Evolutionary conservation across 2,329 filamentous ascomycete species (phyloP).

Genomic region (Tothia fuscella): DNA sequence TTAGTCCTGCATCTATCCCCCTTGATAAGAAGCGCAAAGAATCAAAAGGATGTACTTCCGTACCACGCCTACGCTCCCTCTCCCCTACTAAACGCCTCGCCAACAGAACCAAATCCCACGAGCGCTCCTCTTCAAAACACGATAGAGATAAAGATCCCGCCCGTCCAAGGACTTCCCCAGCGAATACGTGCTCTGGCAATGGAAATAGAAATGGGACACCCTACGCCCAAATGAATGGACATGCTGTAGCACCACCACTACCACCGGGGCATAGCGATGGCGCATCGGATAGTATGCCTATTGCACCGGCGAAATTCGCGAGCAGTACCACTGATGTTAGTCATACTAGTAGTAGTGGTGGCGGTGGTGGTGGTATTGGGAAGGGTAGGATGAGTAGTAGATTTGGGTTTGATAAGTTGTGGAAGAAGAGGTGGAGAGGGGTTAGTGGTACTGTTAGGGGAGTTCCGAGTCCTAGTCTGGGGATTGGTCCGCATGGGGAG

Average conservation of each 20-base stretch:
- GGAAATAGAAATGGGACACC: constrained; percentile 1
- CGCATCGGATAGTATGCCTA: neutral
- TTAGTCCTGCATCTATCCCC: neutral
- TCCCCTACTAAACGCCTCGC: constrained; percentile 12
- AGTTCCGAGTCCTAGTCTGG: neutral
- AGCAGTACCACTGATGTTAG: neutral
- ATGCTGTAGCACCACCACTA: neutral
- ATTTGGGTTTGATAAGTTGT: constrained; percentile 6
- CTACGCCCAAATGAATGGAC: constrained; percentile 1
- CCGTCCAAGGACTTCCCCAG: constrained; percentile 5
- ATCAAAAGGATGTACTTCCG: neutral
- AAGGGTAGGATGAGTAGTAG: constrained; percentile 4
- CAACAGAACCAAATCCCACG: neutral
- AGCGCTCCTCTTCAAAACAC: neutral
- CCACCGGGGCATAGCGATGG: neutral
- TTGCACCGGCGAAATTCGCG: constrained; percentile 4
- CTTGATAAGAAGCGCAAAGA: constrained; percentile 1
- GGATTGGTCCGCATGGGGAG: neutral
- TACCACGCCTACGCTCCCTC: constrained; percentile 8
- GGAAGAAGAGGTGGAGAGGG: constrained; percentile 3
- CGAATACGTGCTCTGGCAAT: neutral
- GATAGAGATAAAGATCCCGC: neutral
- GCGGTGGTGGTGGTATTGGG: neutral
- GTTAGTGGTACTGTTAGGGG: neutral
- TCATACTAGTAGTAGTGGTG: too few relatives aligned